Evolutionary conservation across 169 alveolate species (phyloP), one percentile per base, ranked within the genome.

Genomic region (Eimeria brunetti): DNA sequence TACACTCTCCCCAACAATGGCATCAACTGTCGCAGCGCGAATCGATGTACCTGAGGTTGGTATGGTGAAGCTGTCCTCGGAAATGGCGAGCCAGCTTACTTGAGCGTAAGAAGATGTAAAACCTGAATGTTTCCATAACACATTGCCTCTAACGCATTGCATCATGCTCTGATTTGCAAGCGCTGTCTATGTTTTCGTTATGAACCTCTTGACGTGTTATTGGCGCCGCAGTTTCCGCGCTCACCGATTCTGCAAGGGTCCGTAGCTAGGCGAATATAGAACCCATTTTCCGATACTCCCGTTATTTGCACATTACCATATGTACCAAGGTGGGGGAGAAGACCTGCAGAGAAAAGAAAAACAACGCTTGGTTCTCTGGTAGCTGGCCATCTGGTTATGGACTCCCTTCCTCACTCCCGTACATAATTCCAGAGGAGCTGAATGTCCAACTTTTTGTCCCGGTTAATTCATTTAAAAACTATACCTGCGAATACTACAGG

Each of bases 61-160:
- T 12, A 86, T 60, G 36, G 83, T 41, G 93, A 51, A 86, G 64
- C 83, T 56, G 41, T 64, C 93, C 60, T 86, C 93, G 6, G 93
- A 86, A 14, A 64, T n/a, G 93, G 83, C 93, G 2, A 86, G 24
- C 93, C 93, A 86, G 49, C 93, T 86, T 58, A 64, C 93, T n/a
- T 86, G 64, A 5, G 81, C 83, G 75, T 60, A 86, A 12, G 93
- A 81, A 2, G 93, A 27, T 4, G 93, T 64, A 62, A 38, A 86
- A 33, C 93, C 93, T 86, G 93, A 62, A 86, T 38, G 53, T 27
- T 46, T 41, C 44, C 93, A 64, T 53, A 84, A n/a, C 58, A 58
- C 11, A n/a, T n/a, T n/a, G n/a, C n/a, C n/a, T n/a, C n/a, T n/a
- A n/a, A n/a, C n/a, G n/a, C n/a, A n/a, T n/a, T n/a, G n/a, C n/a